phyloP scores from a whole-genome alignment of 805 yeast genomes.

The Ogataea wickerhamii region DNA sequence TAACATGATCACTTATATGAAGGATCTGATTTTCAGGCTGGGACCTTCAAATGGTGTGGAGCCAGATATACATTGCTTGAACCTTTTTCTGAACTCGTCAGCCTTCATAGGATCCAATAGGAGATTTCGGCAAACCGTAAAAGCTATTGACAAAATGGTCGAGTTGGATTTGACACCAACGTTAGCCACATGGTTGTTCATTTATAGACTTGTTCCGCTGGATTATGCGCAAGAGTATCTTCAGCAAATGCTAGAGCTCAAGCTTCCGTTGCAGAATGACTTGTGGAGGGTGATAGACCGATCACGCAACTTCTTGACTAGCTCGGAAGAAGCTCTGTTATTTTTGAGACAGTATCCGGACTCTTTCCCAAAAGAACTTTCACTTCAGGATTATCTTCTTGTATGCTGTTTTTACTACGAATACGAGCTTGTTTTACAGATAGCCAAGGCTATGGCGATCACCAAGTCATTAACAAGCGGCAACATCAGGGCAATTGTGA shows the following conservation, averaged over 20 bases:
- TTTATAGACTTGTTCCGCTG: slow-evolving; percentile 7
- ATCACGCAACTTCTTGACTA: slow-evolving; percentile 1
- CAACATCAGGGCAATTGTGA: slow-evolving; percentile 4
- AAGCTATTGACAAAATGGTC: slow-evolving; percentile 7
- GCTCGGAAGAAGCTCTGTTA: slow-evolving; percentile 7
- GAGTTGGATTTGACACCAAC: slow-evolving; percentile 11
- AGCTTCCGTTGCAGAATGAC: slow-evolving; percentile 8
- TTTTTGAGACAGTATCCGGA: slow-evolving; percentile 10
- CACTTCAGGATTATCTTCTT: slow-evolving; percentile 6
- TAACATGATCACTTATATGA: slow-evolving; percentile 7
- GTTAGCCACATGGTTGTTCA: slow-evolving; percentile 11
- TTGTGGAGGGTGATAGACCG: slow-evolving; percentile 8
- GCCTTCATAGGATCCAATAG: too few relatives aligned
- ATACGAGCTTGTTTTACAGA: slow-evolving; percentile 5
- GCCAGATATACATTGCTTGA: slow-evolving; percentile 11
- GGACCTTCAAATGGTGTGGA: slow-evolving; percentile 9
- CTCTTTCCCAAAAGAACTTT: slow-evolving; percentile 7
- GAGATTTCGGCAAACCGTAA: not conserved
- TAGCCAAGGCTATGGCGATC: slow-evolving; percentile 5
- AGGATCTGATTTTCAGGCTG: slow-evolving; percentile 5
- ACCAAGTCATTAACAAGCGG: not conserved
- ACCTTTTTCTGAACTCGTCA: slow-evolving; percentile 8
- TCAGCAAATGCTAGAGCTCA: slow-evolving; percentile 7
- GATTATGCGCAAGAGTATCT: slow-evolving; percentile 1
- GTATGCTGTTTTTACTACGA: slow-evolving; percentile 11